phyloP scores from a whole-genome alignment of 306 rosid species.

The Luffa aegyptiaca region DNA sequence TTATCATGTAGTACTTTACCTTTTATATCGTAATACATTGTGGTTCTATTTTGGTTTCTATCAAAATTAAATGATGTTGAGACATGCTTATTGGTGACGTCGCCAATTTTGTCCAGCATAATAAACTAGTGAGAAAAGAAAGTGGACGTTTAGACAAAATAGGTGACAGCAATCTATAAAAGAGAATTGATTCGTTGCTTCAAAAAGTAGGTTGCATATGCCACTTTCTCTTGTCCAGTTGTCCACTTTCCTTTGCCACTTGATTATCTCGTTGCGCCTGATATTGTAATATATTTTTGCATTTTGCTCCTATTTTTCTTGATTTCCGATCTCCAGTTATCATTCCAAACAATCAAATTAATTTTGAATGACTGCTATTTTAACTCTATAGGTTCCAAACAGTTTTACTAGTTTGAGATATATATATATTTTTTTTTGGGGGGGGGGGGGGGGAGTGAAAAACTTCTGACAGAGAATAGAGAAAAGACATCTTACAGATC shows the following conservation, averaged over 20 bases:
- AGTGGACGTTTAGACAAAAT: background rate
- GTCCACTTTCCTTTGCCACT: background rate
- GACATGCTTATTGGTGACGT: background rate
- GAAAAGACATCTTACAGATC: slow-evolving; percentile 52
- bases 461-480: background rate
- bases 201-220: background rate
- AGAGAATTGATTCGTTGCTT: background rate
- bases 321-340: background rate
- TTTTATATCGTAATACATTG: too few relatives aligned
- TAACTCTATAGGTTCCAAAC: background rate
- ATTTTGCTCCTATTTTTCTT: background rate
- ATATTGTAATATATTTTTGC: background rate
- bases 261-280: background rate
- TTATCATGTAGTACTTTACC: too few relatives aligned
- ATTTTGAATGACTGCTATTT: background rate
- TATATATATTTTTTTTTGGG: background rate
- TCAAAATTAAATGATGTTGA: background rate
- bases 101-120: background rate
- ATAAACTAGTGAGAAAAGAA: background rate
- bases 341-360: background rate
- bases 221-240: background rate
- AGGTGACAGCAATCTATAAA: background rate
- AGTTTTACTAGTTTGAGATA: background rate
- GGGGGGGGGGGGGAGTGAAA: background rate
- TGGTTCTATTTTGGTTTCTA: background rate